phyloP scores from a whole-genome alignment of 75 land plant species.

The Sequoia sempervirens region DNA sequence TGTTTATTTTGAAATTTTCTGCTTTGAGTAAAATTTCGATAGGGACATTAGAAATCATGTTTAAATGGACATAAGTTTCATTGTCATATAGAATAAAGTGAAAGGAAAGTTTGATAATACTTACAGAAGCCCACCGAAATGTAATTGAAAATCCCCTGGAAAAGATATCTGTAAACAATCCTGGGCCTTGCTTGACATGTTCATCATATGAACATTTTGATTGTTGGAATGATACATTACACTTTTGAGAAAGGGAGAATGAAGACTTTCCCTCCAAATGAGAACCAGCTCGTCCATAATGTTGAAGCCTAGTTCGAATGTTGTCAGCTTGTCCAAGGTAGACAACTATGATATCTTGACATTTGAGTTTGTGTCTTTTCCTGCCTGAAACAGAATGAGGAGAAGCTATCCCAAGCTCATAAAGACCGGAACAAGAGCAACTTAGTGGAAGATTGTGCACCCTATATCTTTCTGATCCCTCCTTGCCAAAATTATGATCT shows the following conservation, averaged over 20 bases:
- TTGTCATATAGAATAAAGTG: neutral
- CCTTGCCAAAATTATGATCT: conserved; percentile 45
- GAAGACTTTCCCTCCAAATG: conserved; percentile 55
- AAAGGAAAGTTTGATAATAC: conserved; percentile 9
- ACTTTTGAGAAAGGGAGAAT: neutral
- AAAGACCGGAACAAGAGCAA: conserved; percentile 57
- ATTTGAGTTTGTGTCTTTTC: conserved; percentile 22
- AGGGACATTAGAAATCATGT: neutral
- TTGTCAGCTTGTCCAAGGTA: conserved; percentile 86
- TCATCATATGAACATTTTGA: conserved; percentile 1
- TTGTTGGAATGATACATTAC: neutral
- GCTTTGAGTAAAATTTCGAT: neutral
- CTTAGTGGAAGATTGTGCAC: conserved; percentile 59
- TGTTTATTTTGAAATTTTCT: neutral
- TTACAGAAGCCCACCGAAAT: conserved; percentile 79
- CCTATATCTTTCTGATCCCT: conserved; percentile 58
- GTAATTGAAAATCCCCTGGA: conserved; percentile 53
- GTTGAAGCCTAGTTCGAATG: conserved; percentile 62
- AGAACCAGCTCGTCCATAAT: conserved; percentile 73
- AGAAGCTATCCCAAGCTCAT: conserved; percentile 66
- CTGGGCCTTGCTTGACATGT: conserved; percentile 29
- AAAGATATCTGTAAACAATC: conserved; percentile 67
- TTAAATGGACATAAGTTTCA: neutral
- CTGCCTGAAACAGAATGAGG: conserved; percentile 14
- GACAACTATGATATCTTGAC: conserved; percentile 43